Evolutionary conservation across 2,329 filamentous ascomycete genomes (phyloP).

Genomic region (Hypoxylon sp.): DNA sequence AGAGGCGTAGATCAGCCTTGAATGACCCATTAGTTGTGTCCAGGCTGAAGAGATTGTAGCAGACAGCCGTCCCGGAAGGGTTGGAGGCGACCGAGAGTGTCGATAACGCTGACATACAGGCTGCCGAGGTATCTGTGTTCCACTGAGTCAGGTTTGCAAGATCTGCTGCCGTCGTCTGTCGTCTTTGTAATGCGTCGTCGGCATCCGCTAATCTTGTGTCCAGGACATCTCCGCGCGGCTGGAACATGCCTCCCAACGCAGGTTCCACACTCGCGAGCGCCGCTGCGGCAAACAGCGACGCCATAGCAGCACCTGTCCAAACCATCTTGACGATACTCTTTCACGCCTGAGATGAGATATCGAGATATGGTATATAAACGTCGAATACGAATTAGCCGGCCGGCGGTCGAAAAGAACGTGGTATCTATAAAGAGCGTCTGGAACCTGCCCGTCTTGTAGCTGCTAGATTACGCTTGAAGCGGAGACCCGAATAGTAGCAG

Average conservation of each 20-base stretch:
- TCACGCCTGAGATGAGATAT: slow-evolving; percentile 29
- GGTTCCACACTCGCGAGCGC: slow-evolving; percentile 51
- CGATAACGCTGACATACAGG: slow-evolving; percentile 69
- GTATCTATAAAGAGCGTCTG: slow-evolving; percentile 44
- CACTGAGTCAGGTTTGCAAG: slow-evolving; percentile 67
- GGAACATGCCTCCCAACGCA: slow-evolving; percentile 34
- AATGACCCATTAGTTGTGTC: slow-evolving; percentile 77
- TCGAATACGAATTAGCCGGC: slow-evolving; percentile 40
- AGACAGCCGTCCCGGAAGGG: slow-evolving; percentile 80
- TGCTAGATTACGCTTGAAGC: slow-evolving; percentile 37
- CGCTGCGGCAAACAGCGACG: slow-evolving; percentile 53
- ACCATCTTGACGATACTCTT: slow-evolving; percentile 50
- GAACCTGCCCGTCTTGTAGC: slow-evolving; percentile 40
- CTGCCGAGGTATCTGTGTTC: slow-evolving; percentile 65
- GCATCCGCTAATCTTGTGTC: slow-evolving; percentile 38
- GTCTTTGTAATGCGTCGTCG: slow-evolving; percentile 35
- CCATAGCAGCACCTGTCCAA: slow-evolving; percentile 52
- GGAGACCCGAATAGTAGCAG: slow-evolving; percentile 39
- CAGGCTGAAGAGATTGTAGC: slow-evolving; percentile 82
- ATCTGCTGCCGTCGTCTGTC: slow-evolving; percentile 40
- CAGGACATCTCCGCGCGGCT: slow-evolving; percentile 25
- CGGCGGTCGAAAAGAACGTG: slow-evolving; percentile 44
- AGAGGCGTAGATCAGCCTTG: slow-evolving; percentile 81
- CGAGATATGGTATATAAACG: slow-evolving; percentile 19
- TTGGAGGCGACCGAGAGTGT: slow-evolving; percentile 71